Evolutionary conservation across 106 monocot genomes (phyloP), one percentile per base, ranked within the genome.

Genomic region (Posidonia australis): DNA sequence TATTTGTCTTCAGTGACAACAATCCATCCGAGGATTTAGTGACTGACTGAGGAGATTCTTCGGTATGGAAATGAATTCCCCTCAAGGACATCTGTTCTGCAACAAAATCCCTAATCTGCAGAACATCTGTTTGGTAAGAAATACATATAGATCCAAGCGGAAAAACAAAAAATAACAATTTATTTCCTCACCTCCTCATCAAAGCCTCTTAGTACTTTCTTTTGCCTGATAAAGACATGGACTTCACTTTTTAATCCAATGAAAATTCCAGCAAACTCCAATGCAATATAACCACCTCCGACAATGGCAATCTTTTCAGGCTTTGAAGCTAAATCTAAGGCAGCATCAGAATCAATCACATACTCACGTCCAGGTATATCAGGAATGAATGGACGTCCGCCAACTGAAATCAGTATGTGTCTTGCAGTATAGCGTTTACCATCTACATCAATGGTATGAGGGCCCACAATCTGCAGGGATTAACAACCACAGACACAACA

Each of bases 231-330:
- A 74, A 98, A 98, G 45, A 98, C 79, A 77, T 98, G 98, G 11
- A 91, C 98, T 31, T 83, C 87, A 81, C 91, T 85, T 69, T 69
- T 87, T 61, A 98, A 74, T 32, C 98, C 98, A 77, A 83, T 98
- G 56, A 98, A 98, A 44, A 98, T 98, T 26, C 98, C 91, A 66
- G 98, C 91, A 74, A 98, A 98, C 58, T 98, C 98, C 68, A 98
- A 59, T 65, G 91, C 91, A 72, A 98, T 98, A 65, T 98, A 98
- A 9, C 98, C 98, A 54, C 98, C 98, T 6, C 98, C 98, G 16
- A 91, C 79, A 63, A 98, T 91, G n/a, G 98, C 98, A 77, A 98
- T 88, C 79, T 88, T 98, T 47, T 87, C 77, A 62, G 98, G 98
- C 66, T 61, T 82, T 44, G 85, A 76, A 36, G 83, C 78, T 62